Conservation (phyloP, 257 asterid species). For the Primulina huaijiensis region DNA sequence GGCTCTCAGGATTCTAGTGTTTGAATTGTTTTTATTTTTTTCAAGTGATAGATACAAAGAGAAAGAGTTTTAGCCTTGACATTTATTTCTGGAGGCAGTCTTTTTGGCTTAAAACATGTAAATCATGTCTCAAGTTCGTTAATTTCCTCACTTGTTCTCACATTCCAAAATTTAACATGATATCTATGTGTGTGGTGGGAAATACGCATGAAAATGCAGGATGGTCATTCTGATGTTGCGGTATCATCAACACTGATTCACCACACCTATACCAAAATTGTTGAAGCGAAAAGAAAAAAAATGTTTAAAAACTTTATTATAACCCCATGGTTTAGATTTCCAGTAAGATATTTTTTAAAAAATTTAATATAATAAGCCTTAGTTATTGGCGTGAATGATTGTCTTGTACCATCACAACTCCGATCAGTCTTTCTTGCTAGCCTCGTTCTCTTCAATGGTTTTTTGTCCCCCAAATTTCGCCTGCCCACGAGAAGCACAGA, state of each 20-base stretch:
- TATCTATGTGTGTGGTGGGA: not conserved
- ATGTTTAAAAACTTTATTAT: not conserved
- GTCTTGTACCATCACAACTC: not conserved
- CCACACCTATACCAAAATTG: not conserved
- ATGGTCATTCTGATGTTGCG: too few relatives aligned
- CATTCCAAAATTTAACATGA: not conserved
- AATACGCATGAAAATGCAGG: not conserved
- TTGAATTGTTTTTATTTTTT: too few relatives aligned
- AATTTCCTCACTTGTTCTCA: not conserved
- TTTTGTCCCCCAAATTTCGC: not conserved
- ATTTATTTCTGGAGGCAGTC: not conserved
- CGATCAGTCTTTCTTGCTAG: not conserved
- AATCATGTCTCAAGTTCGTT: not conserved
- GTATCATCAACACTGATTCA: too few relatives aligned
- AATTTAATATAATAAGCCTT: not conserved
- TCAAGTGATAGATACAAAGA: not conserved
- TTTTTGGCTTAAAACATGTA: not conserved
- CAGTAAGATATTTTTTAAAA: not conserved
- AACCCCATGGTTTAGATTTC: not conserved
- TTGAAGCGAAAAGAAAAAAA: not conserved
- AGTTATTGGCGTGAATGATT: not conserved
- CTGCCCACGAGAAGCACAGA: too few relatives aligned
- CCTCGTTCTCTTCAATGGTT: not conserved
- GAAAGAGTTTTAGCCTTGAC: not conserved
- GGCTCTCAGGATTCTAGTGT: not conserved